phyloP scores from a whole-genome alignment of 2,329 filamentous ascomycete species.

The Amauroascus verrucosus region DNA sequence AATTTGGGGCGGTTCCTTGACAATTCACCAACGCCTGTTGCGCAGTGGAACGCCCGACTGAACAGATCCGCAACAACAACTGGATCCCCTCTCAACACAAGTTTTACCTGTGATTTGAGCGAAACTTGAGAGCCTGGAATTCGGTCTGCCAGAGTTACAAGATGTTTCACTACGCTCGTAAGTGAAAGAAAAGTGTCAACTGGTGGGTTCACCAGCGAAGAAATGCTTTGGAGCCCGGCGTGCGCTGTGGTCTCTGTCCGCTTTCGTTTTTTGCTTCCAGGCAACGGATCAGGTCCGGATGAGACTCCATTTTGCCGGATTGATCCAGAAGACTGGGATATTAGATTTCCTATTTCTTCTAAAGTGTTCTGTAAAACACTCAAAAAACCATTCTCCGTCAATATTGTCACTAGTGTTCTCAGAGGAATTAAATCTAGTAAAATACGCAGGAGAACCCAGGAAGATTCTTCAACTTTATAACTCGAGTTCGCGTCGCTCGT shows the following conservation, averaged over 20 bases:
- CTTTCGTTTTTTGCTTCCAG: slow-evolving; percentile 32
- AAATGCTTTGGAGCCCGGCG: background rate
- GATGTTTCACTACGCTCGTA: slow-evolving; percentile 2
- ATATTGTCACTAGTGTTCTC: slow-evolving; percentile 58
- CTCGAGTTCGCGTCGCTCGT: slow-evolving; percentile 27
- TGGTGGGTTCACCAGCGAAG: background rate
- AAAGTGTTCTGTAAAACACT: slow-evolving; percentile 56
- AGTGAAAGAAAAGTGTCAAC: slow-evolving; percentile 10
- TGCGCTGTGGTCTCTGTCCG: slow-evolving; percentile 19
- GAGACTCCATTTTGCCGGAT: slow-evolving; percentile 16
- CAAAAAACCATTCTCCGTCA: slow-evolving; percentile 61
- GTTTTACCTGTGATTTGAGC: slow-evolving; percentile 31
- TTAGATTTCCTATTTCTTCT: slow-evolving; percentile 37
- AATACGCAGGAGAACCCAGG: slow-evolving; percentile 51
- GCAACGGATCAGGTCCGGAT: slow-evolving; percentile 6
- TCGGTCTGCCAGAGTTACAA: slow-evolving; percentile 9
- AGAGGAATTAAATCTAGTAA: slow-evolving; percentile 59
- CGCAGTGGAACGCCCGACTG: background rate
- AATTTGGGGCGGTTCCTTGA: background rate
- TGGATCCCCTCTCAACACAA: slow-evolving; percentile 30
- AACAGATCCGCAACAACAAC: slow-evolving; percentile 28
- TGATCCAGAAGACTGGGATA: background rate
- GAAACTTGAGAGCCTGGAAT: slow-evolving; percentile 18
- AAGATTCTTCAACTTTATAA: slow-evolving; percentile 35
- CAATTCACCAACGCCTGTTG: background rate